Base-by-base conservation (phyloP, 129 eudicot species). In the Mikania micrantha region DNA sequence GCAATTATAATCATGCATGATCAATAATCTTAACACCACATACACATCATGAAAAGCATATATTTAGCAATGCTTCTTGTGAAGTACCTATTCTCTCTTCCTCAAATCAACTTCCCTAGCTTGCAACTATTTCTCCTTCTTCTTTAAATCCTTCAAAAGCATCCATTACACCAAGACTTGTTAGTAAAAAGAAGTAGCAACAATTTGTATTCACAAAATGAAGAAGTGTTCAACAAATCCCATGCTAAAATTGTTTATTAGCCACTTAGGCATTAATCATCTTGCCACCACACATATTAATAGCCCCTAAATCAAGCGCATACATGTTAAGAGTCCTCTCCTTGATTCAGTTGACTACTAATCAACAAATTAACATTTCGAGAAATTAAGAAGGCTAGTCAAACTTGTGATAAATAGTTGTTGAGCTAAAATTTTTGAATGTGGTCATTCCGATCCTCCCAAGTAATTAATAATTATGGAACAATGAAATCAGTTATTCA, bases 81-180 rank as follows among this genome's bases (percentile, higher is more conserved):
- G 15, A 8, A 44, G 25, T 84, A 93, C 99, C 96, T 89, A 85
- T 81, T 93, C 99, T 71, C 99, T 82, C 90, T 83, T 86, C 73
- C 80, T 82, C 79, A 93, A 74, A 71, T 93, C 99, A 62, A 95
- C 81, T 76, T 93, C 99, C 78, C 79, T 89, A 20, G 96, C 90
- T 80, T 89, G 95, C 64, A 93, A 84, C 67, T 93, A 95, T 77
- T 74, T 89, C 74, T 89, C 96, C 79, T 77, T 93, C 93, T 84
- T 84, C 79, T 86, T 93, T 72, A 93, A 78, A 81, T 89, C 99
- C 96, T 89, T 71, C 61, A 81, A 50, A 77, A 56, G 11, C 24
- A 62, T 66, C 39, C 39, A 61, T 25, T 54, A 66, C 58, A 42
- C 41, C n/a, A 74, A 66, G 12, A 54, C 19, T 45, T 3, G 29